Conservation (phyloP, 2,329 filamentous ascomycete genomes). For the Penicillium sp. region DNA sequence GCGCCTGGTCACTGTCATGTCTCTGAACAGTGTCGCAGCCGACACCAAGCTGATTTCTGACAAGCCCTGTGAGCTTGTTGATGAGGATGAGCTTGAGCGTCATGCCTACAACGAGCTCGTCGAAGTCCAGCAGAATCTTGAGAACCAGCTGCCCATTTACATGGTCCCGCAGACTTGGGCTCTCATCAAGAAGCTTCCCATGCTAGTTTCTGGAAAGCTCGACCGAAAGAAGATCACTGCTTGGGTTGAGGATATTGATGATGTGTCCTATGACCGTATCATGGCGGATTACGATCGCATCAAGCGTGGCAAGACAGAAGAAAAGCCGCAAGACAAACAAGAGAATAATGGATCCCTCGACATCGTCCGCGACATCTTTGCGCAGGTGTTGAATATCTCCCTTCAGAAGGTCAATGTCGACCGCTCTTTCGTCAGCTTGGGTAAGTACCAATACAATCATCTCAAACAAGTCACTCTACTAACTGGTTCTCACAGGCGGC, state of each 20-base stretch:
- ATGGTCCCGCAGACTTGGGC: conserved; percentile 47
- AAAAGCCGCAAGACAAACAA: conserved; percentile 21
- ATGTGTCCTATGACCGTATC: conserved; percentile 41
- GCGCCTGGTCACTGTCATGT: conserved; percentile 48
- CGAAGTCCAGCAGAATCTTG: conserved; percentile 39
- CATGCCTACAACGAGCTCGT: conserved; percentile 32
- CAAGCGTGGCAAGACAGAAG: conserved; percentile 24
- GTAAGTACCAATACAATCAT: conserved; percentile 22
- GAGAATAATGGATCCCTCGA: conserved; percentile 20
- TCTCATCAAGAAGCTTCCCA: conserved; percentile 43
- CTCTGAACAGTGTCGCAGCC: conserved; percentile 31
- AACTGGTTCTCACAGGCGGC: conserved; percentile 30
- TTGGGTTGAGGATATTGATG: conserved; percentile 49
- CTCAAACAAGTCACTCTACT: conserved; percentile 1
- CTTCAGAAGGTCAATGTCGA: conserved; percentile 35
- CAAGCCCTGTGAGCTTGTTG: conserved; percentile 36
- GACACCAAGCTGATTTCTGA: conserved; percentile 30
- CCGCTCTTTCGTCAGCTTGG: conserved; percentile 40
- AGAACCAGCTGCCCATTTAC: conserved; percentile 47
- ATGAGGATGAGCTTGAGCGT: conserved; percentile 23
- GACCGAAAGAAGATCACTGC: conserved; percentile 42
- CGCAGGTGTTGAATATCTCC: conserved; percentile 39
- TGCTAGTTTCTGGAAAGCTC: conserved; percentile 39
- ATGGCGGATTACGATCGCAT: conserved; percentile 38
- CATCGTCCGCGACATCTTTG: conserved; percentile 34